Percentiles rank a stretch among this genome's conserved stretches.
Conservation (phyloP, 345 rosid species). For the Syzygium aqueum region DNA sequence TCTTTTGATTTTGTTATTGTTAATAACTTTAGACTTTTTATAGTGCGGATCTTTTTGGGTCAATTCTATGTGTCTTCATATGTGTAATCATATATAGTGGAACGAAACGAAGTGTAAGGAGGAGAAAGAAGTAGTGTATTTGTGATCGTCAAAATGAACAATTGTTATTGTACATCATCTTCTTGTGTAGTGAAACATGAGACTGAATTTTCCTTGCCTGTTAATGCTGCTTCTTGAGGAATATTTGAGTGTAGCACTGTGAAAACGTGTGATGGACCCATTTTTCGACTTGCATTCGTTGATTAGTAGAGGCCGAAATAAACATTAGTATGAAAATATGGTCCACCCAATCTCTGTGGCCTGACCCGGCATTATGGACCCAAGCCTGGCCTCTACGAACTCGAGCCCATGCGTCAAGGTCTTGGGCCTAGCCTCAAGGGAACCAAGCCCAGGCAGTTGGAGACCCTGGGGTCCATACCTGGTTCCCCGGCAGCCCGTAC, state of each 20-base stretch:
- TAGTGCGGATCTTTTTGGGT: neutral
- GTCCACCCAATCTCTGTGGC: neutral
- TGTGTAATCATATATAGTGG: neutral
- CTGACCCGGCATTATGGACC: neutral
- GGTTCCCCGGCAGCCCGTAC: no score
- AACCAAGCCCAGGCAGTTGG: no score
- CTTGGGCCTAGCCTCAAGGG: no score
- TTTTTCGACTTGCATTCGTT: neutral
- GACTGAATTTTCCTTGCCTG: neutral
- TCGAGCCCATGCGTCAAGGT: no score
- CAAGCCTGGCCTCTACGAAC: no score
- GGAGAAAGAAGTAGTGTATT: neutral
- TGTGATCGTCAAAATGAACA: neutral
- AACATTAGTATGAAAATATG: neutral
- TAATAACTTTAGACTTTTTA: rapidly evolving
- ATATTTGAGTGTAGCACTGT: neutral
- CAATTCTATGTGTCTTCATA: neutral
- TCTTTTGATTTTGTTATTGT: neutral
- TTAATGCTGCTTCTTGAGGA: neutral
- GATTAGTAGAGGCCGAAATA: neutral
- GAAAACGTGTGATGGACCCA: neutral
- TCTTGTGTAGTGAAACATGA: neutral
- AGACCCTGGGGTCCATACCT: no score
- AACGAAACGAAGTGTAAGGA: neutral
- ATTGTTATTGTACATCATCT: neutral